These are phyloP conservation scores for Coprinellus micaceus DNA, from an alignment of 768 basidiomycete species.

Conservation along the genomic window DNA sequence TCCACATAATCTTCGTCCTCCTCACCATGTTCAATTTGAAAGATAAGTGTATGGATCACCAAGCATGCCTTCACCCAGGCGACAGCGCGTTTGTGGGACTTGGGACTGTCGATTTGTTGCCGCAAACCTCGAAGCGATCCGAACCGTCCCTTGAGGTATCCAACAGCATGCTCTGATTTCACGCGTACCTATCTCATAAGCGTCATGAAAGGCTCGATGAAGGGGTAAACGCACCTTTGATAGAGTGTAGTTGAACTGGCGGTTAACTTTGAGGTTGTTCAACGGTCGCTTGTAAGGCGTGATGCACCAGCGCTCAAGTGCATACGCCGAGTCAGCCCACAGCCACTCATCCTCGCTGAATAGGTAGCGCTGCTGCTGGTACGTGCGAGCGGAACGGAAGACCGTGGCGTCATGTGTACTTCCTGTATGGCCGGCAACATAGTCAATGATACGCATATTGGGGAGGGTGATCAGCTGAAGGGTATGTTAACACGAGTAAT, in stretches of 20 bases:
- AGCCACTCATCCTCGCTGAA: slow-evolving; percentile 10
- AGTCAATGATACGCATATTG: slow-evolving; percentile 26
- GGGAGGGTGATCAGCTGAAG: slow-evolving; percentile 22
- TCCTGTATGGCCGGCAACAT: slow-evolving; percentile 23
- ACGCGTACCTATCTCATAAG: slow-evolving; percentile 18
- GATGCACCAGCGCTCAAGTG: slow-evolving; percentile 19
- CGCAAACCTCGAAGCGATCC: slow-evolving; percentile 20
- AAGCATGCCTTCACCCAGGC: slow-evolving; percentile 22
- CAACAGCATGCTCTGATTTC: slow-evolving; percentile 27
- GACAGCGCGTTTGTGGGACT: slow-evolving; percentile 15
- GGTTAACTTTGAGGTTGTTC: slow-evolving; percentile 17
- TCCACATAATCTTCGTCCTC: background rate
- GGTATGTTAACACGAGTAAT: background rate
- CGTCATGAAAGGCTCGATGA: background rate
- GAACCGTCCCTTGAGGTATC: slow-evolving; percentile 26
- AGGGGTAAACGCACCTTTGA: slow-evolving; percentile 7
- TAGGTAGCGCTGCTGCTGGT: background rate
- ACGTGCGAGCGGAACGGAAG: slow-evolving; percentile 4
- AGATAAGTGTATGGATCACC: slow-evolving; percentile 18
- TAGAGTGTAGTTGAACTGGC: slow-evolving; percentile 22
- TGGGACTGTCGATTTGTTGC: slow-evolving; percentile 20
- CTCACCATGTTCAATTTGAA: background rate
- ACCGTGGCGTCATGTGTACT: slow-evolving; percentile 26
- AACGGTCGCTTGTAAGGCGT: slow-evolving; percentile 29
- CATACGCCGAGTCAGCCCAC: background rate